Base-by-base conservation (phyloP, 108 stramenopile genomes). In the Pseudonitzschia multiseries region DNA sequence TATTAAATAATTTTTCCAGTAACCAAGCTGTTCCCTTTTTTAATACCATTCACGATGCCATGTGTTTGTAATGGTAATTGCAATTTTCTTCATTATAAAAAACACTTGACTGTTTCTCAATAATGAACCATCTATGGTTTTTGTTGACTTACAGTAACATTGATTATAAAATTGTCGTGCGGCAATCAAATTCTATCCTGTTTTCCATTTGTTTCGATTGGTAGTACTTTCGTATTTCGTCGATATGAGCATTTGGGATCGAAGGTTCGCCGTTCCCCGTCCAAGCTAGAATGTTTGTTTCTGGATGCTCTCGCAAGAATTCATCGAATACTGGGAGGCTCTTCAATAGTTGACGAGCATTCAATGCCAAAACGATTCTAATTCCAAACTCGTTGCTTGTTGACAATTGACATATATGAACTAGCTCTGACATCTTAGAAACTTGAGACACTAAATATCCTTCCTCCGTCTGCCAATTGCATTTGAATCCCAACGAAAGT, bases 181-280 rank as follows among this genome's bases (percentile, higher is more conserved):
- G 40, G 29, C 61, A 62, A 41, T 62, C 61, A n/a, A 62, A 62
- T 62, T 62, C 61, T 29, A 62, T 21, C 26, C 71, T 50, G 22
- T 73, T 61, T 29, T 20, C 36, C 18, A 32, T 59, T 17, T 51
- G 61, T 28, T 62, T 62, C 33, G 61, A 62, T 62, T 62, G 12
- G n/a, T 62, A 62, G 20, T 62, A n/a, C 14, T 31, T 8, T 28
- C 32, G 27, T 1, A 62, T 62, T 62, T 20, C 13, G 15, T 62
- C 33, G 14, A 62, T 33, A 17, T 53, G 18, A 14, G 15, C 14
- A 26, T 43, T n/a, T 12, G 75, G 46, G 21, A 87, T 83, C 5
- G 74, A 65, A 29, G 81, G 82, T 65, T 87, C 87, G 9, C 84
- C 84, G 14, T 60, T 74, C 13, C 81, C 87, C 2, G 81, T 84